Conservation (phyloP, 495 filamentous ascomycete genomes). For the Penicillium subrubescens region DNA sequence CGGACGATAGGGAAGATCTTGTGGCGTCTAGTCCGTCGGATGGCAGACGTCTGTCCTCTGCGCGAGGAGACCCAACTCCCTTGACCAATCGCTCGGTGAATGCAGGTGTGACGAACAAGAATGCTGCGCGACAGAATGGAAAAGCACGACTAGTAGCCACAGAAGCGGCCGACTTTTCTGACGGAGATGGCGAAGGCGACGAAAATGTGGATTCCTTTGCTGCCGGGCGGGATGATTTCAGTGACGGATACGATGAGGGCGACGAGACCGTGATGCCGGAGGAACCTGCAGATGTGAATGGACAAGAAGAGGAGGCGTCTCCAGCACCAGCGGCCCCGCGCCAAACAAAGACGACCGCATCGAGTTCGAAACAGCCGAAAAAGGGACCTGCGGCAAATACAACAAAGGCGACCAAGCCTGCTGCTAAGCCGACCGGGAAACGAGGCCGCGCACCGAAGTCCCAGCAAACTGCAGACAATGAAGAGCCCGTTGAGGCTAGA, state of each 20-base stretch:
- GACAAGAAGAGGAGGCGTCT: conserved; percentile 54
- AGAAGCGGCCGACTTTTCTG: conserved; percentile 34
- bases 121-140: conserved; percentile 29
- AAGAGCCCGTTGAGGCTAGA: conserved; percentile 29
- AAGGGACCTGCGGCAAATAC: conserved; percentile 20
- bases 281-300: conserved; percentile 46
- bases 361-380: conserved; percentile 14
- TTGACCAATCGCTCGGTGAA: conserved; percentile 43
- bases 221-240: conserved; percentile 31
- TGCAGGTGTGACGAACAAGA: conserved; percentile 35
- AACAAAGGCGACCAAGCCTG: conserved; percentile 13
- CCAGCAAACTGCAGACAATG: conserved; percentile 17
- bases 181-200: conserved; percentile 43
- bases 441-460: conserved; percentile 40
- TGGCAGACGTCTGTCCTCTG: conserved; percentile 28
- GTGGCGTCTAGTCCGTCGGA: conserved; percentile 44
- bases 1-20: conserved; percentile 36
- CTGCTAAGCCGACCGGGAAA: conserved; percentile 28
- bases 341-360: conserved; percentile 10
- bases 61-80: conserved; percentile 35
- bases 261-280: conserved; percentile 29
- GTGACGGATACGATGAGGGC: conserved; percentile 29
- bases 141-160: conserved; percentile 9
- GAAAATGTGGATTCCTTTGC: conserved; percentile 37
- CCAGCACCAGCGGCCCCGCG: conserved; percentile 7